Evolutionary conservation across 345 rosid species (phyloP).

Genomic region (Rubroshorea leprosula): DNA sequence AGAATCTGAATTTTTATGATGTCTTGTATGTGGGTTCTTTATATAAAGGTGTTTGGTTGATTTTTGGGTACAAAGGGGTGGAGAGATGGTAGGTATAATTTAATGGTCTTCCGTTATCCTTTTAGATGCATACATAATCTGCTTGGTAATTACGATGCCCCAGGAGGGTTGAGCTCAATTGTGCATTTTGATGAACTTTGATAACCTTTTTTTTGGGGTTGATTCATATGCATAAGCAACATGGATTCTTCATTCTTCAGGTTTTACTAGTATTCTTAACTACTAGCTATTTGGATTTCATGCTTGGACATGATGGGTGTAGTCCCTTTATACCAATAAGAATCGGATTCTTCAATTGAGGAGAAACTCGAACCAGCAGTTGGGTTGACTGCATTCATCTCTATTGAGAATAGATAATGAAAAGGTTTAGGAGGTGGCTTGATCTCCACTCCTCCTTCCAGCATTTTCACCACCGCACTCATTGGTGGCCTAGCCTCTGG

Average conservation of each 20-base stretch:
- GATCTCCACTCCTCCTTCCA: conserved; percentile 29
- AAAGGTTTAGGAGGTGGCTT: conserved; percentile 21
- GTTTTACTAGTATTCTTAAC: too few relatives aligned
- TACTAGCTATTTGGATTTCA: too few relatives aligned
- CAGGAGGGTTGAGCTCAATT: neutral
- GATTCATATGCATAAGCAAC: conserved; percentile 94
- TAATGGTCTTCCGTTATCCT: neutral
- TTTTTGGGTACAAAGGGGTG: neutral
- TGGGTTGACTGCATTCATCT: neutral
- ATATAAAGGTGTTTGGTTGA: neutral
- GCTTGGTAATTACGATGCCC: neutral
- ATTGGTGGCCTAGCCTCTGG: conserved; percentile 26
- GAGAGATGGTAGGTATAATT: neutral
- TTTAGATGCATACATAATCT: neutral
- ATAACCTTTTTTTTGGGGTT: conserved; percentile 14
- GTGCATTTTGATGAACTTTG: too few relatives aligned
- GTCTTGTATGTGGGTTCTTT: neutral
- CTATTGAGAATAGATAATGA: conserved; percentile 11
- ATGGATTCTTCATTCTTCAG: conserved; percentile 87
- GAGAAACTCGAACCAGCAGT: neutral
- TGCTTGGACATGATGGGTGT: too few relatives aligned
- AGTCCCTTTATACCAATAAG: too few relatives aligned
- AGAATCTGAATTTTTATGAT: neutral
- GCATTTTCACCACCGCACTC: conserved; percentile 31
- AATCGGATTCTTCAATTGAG: neutral